Conservation (phyloP, 2,329 filamentous ascomycete species). For the Xylariaceae sp. region DNA sequence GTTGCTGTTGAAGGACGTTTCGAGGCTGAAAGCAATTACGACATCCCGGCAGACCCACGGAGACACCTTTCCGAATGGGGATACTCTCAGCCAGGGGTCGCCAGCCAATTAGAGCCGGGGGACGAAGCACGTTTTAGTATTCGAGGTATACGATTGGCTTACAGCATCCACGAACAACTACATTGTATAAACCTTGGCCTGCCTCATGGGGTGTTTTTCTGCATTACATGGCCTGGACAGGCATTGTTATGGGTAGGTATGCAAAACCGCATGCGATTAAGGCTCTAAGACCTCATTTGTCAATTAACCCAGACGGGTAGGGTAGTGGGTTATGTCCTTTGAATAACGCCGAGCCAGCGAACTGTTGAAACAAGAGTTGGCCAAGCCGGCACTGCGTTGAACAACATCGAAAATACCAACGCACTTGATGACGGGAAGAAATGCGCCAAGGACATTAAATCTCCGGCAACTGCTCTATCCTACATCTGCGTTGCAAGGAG, state of each 20-base stretch:
- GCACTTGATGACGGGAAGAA: neutral
- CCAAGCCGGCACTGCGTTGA: conserved; percentile 19
- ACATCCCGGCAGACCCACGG: neutral
- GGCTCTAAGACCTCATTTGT: neutral
- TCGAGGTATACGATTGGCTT: conserved; percentile 18
- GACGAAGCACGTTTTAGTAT: conserved; percentile 34
- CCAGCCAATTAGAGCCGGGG: conserved; percentile 37
- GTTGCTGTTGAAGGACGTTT: conserved; percentile 15
- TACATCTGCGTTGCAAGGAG: neutral
- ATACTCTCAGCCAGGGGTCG: neutral
- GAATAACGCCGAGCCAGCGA: neutral
- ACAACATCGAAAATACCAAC: conserved; percentile 4
- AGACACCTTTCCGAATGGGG: conserved; percentile 6
- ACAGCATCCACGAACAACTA: too few species aligned
- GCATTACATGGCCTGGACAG: too few species aligned
- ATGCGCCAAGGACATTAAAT: conserved; percentile 14
- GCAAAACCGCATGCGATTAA: conserved; percentile 1
- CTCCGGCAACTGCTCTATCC: neutral
- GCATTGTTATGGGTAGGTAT: too few species aligned
- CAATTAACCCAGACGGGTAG: neutral
- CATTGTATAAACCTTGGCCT: too few species aligned
- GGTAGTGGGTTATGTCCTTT: too few species aligned
- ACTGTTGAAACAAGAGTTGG: conserved; percentile 21
- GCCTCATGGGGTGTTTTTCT: too few species aligned
- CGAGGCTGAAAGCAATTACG: conserved; percentile 24